Percentiles rank a stretch among this genome's conserved stretches.
These are phyloP conservation scores for Stevia rebaudiana DNA, from an alignment of 140 eudicot species.

Conservation along the genomic window DNA sequence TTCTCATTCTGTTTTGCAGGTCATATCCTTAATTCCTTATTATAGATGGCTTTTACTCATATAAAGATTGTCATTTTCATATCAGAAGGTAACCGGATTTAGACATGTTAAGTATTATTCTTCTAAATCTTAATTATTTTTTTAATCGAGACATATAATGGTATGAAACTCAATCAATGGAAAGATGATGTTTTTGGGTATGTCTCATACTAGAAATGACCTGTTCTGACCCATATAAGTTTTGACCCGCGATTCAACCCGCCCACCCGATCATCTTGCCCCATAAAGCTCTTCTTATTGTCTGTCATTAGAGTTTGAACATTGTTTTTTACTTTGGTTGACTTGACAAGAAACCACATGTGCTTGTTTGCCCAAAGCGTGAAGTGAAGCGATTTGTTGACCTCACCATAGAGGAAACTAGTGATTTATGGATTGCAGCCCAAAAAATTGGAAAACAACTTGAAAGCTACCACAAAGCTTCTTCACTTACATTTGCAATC, in stretches of 20 bases:
- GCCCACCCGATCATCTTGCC: not conserved
- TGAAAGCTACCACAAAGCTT: conserved; percentile 78
- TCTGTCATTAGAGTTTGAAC: not conserved
- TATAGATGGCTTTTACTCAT: not conserved
- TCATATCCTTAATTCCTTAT: not conserved
- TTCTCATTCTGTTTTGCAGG: not conserved
- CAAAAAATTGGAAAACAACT: conserved; percentile 72
- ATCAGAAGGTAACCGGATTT: not conserved
- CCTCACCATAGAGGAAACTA: conserved; percentile 68
- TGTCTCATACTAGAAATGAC: not conserved
- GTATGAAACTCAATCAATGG: not conserved
- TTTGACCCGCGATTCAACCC: not conserved
- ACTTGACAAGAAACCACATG: conserved; percentile 76
- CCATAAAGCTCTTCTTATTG: not conserved
- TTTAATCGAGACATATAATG: not conserved
- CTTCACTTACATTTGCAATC: conserved; percentile 80
- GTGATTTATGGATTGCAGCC: conserved; percentile 81
- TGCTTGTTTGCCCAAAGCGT: conserved; percentile 92
- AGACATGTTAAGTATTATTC: not conserved
- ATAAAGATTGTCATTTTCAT: not conserved
- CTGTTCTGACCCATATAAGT: not conserved
- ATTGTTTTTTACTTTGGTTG: conserved; percentile 28
- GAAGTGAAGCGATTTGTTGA: conserved; percentile 86
- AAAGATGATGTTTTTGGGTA: not conserved
- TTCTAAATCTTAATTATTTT: not conserved